A percentile compares a stretch with the other conserved stretches of the same genome.
Conservation (phyloP, 2,329 filamentous ascomycete genomes). For the Cytospora piceae region DNA sequence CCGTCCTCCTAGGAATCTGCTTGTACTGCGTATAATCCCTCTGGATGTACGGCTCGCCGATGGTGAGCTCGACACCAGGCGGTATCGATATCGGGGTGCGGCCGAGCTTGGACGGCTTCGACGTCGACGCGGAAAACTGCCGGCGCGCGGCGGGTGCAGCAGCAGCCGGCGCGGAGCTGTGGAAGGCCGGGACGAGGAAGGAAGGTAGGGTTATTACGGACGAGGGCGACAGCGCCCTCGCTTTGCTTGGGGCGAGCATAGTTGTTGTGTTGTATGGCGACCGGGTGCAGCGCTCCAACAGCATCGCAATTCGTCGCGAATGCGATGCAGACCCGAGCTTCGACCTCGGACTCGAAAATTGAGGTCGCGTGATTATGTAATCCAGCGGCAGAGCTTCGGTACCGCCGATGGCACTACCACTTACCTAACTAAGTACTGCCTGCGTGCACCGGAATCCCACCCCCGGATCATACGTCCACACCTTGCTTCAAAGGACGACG, state of each 20-base stretch:
- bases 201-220: slow-evolving; percentile 62
- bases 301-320: slow-evolving; percentile 11
- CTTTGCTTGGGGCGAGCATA: slow-evolving; percentile 69
- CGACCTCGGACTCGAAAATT: slow-evolving; percentile 24
- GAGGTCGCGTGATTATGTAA: slow-evolving; percentile 19
- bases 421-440: too few relatives aligned
- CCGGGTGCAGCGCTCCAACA: slow-evolving; percentile 18
- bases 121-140: slow-evolving; percentile 73
- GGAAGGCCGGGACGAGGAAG: slow-evolving; percentile 76
- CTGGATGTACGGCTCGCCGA: slow-evolving; percentile 64
- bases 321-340: slow-evolving; percentile 3
- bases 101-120: slow-evolving; percentile 80
- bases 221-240: slow-evolving; percentile 56
- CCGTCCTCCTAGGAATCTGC: slow-evolving; percentile 64
- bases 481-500: not conserved
- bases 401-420: not conserved
- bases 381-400: not conserved
- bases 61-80: slow-evolving; percentile 76
- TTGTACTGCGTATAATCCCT: slow-evolving; percentile 63
- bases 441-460: not conserved
- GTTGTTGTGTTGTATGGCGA: slow-evolving; percentile 35
- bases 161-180: slow-evolving; percentile 38
- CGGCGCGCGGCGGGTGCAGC: slow-evolving; percentile 44
- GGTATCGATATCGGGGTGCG: slow-evolving; percentile 79
- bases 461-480: not conserved